Base-by-base conservation (phyloP, 108 stramenopile species). In the Epithemia pelagica region DNA sequence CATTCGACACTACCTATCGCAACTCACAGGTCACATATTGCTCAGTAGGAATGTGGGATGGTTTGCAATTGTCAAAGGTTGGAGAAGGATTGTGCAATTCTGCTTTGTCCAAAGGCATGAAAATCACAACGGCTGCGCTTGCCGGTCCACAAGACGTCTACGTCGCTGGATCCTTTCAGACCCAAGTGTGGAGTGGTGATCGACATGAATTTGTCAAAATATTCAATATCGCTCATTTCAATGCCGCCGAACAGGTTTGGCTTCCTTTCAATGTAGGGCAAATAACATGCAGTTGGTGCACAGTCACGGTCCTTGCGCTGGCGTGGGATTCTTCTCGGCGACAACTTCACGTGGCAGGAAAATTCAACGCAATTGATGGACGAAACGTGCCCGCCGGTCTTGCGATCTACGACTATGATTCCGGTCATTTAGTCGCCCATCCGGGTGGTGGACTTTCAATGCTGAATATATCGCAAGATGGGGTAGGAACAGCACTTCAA, bases 1-100 rank as follows among this genome's bases (percentile, higher is more conserved):
- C 88, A 7, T 97, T 95, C 76, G 96, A 97, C 76, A 90, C 89
- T 0, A 94, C 92, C 25, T 89, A 95, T 66, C 66, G 83, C 54
- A 90, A 94, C 64, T 91, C 88, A 37, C 97, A 98, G 76, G 87
- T 89, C 32, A 95, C 94, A 15, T 96, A 96, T 74, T 98, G 96
- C 74, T 92, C 90, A 8, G 96, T 96, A 0, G 97, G 93, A 19
- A 81, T 79, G 69, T 96, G 90, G 90, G 81, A 91, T 68, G 95
- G 96, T 29, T 59, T 68, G 26, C 72, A 78, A 32, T 69, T 96
- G 32, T 88, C 83, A 30, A 88, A 92, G 68, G 91, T 96, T 31
- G 94, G 95, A 0, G 95, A 95, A 71, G 95, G 97, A 32, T 74
- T 98, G 52, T 96, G 97, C 71, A 92, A 92, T 71, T 83, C 92